Percentiles rank a stretch among this genome's conserved stretches.
phyloP scores from a whole-genome alignment of 306 rosid species.

The Rosa chinensis region DNA sequence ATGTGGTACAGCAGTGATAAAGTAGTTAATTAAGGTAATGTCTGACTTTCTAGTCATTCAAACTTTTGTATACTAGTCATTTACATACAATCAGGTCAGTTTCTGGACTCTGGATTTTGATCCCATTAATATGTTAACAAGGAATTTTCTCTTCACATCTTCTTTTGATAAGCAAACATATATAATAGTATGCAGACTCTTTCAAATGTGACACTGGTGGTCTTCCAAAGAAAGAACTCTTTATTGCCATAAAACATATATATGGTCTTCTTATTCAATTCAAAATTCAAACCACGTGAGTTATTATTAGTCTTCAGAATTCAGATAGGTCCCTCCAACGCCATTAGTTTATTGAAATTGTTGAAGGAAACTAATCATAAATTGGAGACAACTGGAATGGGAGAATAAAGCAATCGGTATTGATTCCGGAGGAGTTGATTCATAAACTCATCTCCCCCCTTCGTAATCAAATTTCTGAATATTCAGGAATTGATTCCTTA shows the following conservation, averaged over 20 bases:
- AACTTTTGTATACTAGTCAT: slow-evolving; percentile 1
- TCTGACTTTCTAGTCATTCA: background rate
- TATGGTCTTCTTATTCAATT: background rate
- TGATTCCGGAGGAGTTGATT: no score
- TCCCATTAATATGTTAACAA: background rate
- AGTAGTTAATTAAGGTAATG: background rate
- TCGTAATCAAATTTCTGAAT: no score
- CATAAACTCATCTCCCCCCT: no score
- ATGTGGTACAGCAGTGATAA: background rate
- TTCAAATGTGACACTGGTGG: background rate
- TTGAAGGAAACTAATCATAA: background rate
- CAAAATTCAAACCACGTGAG: slow-evolving; percentile 25
- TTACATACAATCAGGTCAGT: background rate
- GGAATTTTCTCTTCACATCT: background rate
- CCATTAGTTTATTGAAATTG: slow-evolving; percentile 2
- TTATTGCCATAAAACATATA: background rate
- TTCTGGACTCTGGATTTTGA: slow-evolving; percentile 5
- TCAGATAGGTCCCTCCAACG: background rate
- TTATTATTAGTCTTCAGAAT: background rate
- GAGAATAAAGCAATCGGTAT: no score
- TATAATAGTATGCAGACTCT: background rate
- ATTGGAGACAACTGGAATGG: no score
- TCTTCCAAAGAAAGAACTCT: no score
- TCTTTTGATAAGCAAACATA: background rate
- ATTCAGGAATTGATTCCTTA: no score